Evolutionary conservation across 495 filamentous ascomycete genomes (phyloP), one percentile per base, ranked within the genome.

Genomic region (Darksidea phi): DNA sequence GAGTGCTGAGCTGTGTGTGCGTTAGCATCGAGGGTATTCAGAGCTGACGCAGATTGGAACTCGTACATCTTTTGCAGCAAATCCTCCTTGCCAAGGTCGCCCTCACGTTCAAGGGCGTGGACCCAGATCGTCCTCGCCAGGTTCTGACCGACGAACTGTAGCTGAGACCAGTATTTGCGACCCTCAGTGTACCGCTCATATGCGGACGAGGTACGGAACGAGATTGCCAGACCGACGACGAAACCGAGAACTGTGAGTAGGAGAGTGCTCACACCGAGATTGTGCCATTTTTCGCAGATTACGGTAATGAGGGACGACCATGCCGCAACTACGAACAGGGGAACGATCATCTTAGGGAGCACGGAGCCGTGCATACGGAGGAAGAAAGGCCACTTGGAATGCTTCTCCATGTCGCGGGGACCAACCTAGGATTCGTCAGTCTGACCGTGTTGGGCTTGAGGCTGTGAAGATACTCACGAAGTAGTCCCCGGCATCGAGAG

Each of bases 181-280:
- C 88, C 88, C 54, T 95, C 87, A 43, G 82, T 80, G 71, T 87
- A 89, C 71, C 79, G 78, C 72, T 95, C 91, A 68, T 96, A 96
- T 3, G 90, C 90, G 17, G 89, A 90, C 0, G 88, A 88, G 64
- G 85, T 90, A 48, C 90, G 86, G 78, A 96, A 95, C 18, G 88
- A 91, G 63, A 96, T 76, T 1, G 88, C 82, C 70, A 95, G 73
- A 80, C 87, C 88, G 68, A 96, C 89, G 61, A 95, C 89, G 78
- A 96, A 95, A 86, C 91, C 90, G 34, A 89, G 83, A 7, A 96
- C 86, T 10, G 89, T 95, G 28, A 96, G 80, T 8, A 96, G 78
- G 50, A 91, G 80, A 25, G 11, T 84, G 62, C 82, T 80, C 21
- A 95, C 84, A 78, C 75, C 63, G 82, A 83, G 67, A 59, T 66